Base-by-base conservation (phyloP, 129 eudicot genomes). In the Flaveria bidentis region DNA sequence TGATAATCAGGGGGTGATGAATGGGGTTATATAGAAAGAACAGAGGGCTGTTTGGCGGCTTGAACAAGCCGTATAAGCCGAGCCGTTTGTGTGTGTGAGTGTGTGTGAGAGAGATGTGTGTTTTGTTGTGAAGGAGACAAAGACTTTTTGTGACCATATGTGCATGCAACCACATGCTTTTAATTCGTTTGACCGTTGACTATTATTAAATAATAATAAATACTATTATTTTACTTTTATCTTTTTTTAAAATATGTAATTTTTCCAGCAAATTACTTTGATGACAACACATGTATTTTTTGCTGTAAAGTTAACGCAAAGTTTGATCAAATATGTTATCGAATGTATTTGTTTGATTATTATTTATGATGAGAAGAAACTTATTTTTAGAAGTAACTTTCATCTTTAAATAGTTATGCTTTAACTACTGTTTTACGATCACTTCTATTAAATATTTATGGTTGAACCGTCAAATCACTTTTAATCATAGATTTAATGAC, bases 101-200 rank as follows among this genome's bases (percentile, higher is more conserved):
- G 53, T 18, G 22, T 18, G 77, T 25, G 33, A 55, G 74, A 17
- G 46, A 78, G 57, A 11, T 30, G 50, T 46, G 26, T 73, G 49
- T 80, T 73, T 65, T 80, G 78, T 67, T 80, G 79, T 42, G 83
- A 52, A 80, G 83, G 73, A 36, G 79, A 53, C 74, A 71, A 71
- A 16, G 82, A 82, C 71, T 72, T 76, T 77, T 72, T 52, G 5
- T 72, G 79, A 82, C 82, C 76, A 72, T 66, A 76, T 77, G 81
- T 65, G 63, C 82, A 77, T 82, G 85, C 82, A 82, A 78, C 78
- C 71, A 64, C 72, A 23, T 60, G 44, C 79, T 82, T 77, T 82
- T 78, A 46, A 68, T 82, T 58, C 41, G 79, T 82, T 81, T 72
- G 79, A 77, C 86, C 78, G 76, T 72, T 77, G 86, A 82, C 82